Conservation (phyloP, 208 protist species). For the Leishmania major region DNA sequence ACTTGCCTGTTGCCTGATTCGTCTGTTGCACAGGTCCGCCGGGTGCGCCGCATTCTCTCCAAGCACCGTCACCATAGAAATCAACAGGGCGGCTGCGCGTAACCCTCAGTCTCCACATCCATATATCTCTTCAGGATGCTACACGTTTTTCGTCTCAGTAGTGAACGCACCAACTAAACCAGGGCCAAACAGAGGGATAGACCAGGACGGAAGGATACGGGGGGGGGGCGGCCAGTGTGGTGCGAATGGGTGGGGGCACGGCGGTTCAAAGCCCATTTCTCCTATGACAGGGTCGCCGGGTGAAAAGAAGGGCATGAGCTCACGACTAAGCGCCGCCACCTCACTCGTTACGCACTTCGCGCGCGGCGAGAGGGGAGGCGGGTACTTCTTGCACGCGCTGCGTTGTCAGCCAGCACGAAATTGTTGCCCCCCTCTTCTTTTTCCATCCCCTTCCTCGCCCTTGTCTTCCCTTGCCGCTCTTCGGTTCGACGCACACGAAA, state of each 20-base stretch:
- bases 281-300: background rate
- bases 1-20: too few species aligned
- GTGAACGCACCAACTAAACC: background rate
- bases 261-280: background rate
- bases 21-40: background rate
- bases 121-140: background rate
- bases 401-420: background rate
- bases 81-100: background rate
- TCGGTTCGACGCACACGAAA: background rate
- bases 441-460: background rate
- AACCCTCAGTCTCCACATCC: background rate
- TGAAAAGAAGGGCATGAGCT: background rate
- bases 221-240: too few species aligned
- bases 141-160: background rate
- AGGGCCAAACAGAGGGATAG: background rate
- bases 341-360: background rate
- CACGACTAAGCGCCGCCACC: background rate
- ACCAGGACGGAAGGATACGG: background rate
- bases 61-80: background rate
- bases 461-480: background rate
- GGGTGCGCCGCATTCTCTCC: background rate
- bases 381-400: background rate
- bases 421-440: background rate
- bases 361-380: background rate
- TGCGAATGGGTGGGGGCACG: background rate